Conservation (phyloP, 2,329 filamentous ascomycete species). For the Stachybotrys echinatus region DNA sequence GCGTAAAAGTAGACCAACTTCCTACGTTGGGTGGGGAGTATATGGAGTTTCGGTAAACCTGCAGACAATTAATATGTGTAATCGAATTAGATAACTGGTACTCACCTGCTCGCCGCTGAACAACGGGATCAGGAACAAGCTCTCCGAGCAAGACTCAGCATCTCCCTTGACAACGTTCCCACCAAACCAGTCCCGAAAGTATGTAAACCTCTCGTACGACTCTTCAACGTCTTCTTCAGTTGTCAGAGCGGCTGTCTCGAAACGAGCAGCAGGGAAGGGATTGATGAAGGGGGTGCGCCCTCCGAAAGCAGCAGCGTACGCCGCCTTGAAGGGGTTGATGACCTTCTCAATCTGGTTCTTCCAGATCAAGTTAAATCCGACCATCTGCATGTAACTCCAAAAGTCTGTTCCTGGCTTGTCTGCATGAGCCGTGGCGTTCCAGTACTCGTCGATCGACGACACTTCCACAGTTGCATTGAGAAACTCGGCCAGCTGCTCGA, state of each 20-base stretch:
- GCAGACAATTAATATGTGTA: too few relatives aligned
- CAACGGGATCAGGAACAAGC: constrained; percentile 31
- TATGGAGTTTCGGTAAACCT: too few relatives aligned
- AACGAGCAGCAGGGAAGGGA: neutral
- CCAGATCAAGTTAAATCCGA: neutral
- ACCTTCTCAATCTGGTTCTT: neutral
- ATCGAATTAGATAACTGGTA: too few relatives aligned
- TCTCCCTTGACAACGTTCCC: neutral
- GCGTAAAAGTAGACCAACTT: constrained; percentile 23
- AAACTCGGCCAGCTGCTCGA: neutral
- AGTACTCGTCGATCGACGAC: neutral
- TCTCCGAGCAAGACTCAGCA: constrained; percentile 28
- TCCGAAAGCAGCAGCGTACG: neutral
- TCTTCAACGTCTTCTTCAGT: constrained; percentile 4
- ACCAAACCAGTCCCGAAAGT: neutral
- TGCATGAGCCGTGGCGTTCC: neutral
- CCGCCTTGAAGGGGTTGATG: neutral
- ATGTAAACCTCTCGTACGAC: constrained; percentile 1
- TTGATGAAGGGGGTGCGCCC: neutral
- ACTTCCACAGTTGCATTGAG: neutral
- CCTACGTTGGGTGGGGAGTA: constrained; percentile 22
- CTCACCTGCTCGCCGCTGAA: constrained; percentile 30
- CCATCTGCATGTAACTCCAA: neutral
- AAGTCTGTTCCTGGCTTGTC: neutral
- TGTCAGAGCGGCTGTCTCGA: neutral